phyloP scores from a whole-genome alignment of 805 yeast species.

The Saturnispora silvae region DNA sequence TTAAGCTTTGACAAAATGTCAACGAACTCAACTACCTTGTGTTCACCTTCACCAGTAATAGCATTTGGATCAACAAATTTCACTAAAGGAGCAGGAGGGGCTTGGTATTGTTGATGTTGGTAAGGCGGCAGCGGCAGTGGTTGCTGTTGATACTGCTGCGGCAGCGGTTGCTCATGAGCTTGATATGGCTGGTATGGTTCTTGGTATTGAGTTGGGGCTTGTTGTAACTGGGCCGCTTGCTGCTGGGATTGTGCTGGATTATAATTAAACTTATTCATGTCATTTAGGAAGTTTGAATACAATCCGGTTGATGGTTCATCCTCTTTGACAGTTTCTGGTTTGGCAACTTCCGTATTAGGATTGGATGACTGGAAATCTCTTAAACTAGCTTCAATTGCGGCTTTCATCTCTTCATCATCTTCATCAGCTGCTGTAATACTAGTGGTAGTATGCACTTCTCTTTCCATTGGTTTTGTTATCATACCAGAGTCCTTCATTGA shows the following conservation, averaged over 20 bases:
- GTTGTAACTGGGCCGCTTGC: constrained; percentile 8
- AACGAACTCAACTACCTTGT: constrained; percentile 56
- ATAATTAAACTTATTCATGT: constrained; percentile 3
- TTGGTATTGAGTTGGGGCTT: background rate
- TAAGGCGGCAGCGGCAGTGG: background rate
- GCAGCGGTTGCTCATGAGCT: background rate
- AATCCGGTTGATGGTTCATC: constrained; percentile 16
- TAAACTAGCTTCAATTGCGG: constrained; percentile 89
- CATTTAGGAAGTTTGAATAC: constrained; percentile 20
- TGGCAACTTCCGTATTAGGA: background rate
- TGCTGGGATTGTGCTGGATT: constrained; percentile 9
- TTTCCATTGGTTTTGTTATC: constrained; percentile 6
- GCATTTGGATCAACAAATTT: background rate
- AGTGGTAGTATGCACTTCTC: background rate
- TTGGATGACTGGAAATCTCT: constrained; percentile 45
- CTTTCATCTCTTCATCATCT: constrained; percentile 81
- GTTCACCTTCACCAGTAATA: constrained; percentile 55
- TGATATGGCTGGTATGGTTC: background rate
- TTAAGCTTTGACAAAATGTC: constrained; percentile 48
- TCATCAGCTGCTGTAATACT: constrained; percentile 33
- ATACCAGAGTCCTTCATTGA: constrained; percentile 49
- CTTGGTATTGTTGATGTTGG: background rate
- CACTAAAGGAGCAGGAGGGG: background rate
- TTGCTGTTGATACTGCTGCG: background rate
- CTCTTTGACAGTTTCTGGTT: constrained; percentile 9